These are phyloP conservation scores for Coniferiporia weirii DNA, from an alignment of 1,284 basidiomycete species.

Conservation along the genomic window DNA sequence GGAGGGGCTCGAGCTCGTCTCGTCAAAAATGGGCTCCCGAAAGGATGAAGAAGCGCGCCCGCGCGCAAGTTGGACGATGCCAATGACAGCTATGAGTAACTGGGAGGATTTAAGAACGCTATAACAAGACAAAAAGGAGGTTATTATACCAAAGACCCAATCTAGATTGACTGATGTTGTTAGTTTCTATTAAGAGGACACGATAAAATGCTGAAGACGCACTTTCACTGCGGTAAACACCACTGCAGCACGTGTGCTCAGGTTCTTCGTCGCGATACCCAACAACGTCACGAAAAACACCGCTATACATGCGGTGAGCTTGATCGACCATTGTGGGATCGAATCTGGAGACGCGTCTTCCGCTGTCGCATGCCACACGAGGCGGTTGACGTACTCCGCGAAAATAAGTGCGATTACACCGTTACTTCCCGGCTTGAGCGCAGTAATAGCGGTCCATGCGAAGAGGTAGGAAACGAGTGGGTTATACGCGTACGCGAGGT, in stretches of 20 bases:
- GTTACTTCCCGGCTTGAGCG: constrained; percentile 75
- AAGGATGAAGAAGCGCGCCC: constrained; percentile 66
- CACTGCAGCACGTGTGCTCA: constrained; percentile 80
- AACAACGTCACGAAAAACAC: constrained; percentile 69
- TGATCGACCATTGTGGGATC: constrained; percentile 91
- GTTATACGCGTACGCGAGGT: constrained; percentile 86
- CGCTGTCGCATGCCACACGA: constrained; percentile 63
- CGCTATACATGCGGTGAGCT: constrained; percentile 76
- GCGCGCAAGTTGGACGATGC: constrained; percentile 65
- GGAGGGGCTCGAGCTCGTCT: constrained; percentile 73
- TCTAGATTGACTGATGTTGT: constrained; percentile 31
- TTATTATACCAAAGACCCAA: constrained; percentile 48
- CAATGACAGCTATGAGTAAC: constrained; percentile 67
- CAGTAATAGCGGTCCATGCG: constrained; percentile 87
- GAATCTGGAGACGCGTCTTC: constrained; percentile 65
- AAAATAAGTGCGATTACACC: constrained; percentile 71
- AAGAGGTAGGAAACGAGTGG: constrained; percentile 83
- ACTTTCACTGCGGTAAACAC: constrained; percentile 88
- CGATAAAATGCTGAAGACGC: constrained; percentile 18
- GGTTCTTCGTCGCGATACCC: constrained; percentile 73
- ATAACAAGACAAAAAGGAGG: background rate
- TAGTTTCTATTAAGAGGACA: background rate
- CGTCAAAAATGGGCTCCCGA: constrained; percentile 62
- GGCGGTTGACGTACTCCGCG: constrained; percentile 82
- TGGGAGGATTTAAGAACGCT: constrained; percentile 27